A percentile compares a stretch with the other conserved stretches of the same genome.
phyloP scores from a whole-genome alignment of 2,329 filamentous ascomycete genomes.

The Diplocarpon mali region DNA sequence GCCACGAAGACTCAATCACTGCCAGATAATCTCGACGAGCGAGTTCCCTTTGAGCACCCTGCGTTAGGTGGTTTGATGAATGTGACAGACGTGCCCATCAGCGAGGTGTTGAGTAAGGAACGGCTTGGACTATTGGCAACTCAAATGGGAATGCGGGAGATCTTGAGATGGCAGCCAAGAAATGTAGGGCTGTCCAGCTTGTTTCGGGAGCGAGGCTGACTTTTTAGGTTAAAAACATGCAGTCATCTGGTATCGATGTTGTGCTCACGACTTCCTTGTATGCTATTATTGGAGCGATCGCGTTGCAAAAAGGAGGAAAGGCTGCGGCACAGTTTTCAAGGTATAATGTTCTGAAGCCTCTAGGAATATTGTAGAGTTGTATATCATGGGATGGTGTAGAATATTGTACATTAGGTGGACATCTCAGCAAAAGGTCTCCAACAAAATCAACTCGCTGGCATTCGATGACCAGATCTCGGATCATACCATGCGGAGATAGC shows the following conservation, averaged over 20 bases:
- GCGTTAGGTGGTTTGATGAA: constrained; percentile 65
- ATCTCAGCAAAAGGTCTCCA: too few relatives aligned
- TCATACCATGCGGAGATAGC: too few relatives aligned
- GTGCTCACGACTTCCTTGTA: constrained; percentile 71
- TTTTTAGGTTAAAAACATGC: constrained; percentile 51
- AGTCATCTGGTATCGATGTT: constrained; percentile 59
- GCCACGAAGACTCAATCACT: constrained; percentile 24
- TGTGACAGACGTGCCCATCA: constrained; percentile 50
- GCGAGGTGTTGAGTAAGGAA: constrained; percentile 49
- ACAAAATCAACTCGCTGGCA: too few relatives aligned
- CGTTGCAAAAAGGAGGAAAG: constrained; percentile 76
- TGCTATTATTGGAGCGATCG: constrained; percentile 78
- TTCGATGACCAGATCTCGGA: too few relatives aligned
- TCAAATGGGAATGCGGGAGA: constrained; percentile 58
- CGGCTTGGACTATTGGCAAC: constrained; percentile 58
- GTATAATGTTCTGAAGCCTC: constrained; percentile 41
- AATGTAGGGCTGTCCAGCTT: constrained; percentile 40
- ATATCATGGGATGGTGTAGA: constrained; percentile 18
- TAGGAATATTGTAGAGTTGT: constrained; percentile 23
- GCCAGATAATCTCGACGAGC: constrained; percentile 36
- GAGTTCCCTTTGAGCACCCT: constrained; percentile 58
- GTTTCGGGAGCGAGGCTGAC: constrained; percentile 7
- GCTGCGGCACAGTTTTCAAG: constrained; percentile 64
- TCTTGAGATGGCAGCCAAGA: constrained; percentile 82
- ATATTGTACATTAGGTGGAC: constrained; percentile 20